Evolutionary conservation across 768 basidiomycete genomes (phyloP).

Genomic region (Calocybe gangraenosa): DNA sequence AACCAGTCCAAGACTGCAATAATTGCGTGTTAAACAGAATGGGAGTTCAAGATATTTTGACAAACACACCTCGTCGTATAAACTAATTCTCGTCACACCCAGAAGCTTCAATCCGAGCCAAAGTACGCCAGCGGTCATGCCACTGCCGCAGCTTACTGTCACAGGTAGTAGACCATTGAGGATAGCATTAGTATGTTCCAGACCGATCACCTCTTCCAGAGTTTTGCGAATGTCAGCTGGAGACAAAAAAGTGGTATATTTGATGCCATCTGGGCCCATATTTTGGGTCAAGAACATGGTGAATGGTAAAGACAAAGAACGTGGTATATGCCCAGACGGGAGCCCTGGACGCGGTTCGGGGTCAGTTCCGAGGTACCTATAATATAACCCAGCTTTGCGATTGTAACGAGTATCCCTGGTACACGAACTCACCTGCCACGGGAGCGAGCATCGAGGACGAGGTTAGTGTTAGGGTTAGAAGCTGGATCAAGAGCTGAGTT

Average conservation of each 20-base stretch:
- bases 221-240: slow-evolving; percentile 53
- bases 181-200: slow-evolving; percentile 49
- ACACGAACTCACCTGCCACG: slow-evolving; percentile 58
- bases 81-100: slow-evolving; percentile 53
- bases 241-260: slow-evolving; percentile 59
- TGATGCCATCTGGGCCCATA: slow-evolving; percentile 31
- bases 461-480: slow-evolving; percentile 42
- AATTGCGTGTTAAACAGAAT: background rate
- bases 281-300: slow-evolving; percentile 57
- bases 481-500: slow-evolving; percentile 55
- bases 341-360: slow-evolving; percentile 89
- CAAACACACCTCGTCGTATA: slow-evolving; percentile 85
- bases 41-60: background rate
- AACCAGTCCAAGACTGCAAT: slow-evolving; percentile 92
- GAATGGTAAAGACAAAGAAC: slow-evolving; percentile 85
- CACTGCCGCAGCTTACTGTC: slow-evolving; percentile 85
- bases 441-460: slow-evolving; percentile 87
- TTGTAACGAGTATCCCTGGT: background rate
- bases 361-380: slow-evolving; percentile 73
- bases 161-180: slow-evolving; percentile 58
- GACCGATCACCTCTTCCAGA: slow-evolving; percentile 61
- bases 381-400: background rate
- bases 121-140: slow-evolving; percentile 95
- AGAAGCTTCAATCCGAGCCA: slow-evolving; percentile 88
- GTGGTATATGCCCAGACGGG: slow-evolving; percentile 89